Base-by-base conservation (phyloP, 257 asterid genomes). In the Pogostemon cablin region DNA sequence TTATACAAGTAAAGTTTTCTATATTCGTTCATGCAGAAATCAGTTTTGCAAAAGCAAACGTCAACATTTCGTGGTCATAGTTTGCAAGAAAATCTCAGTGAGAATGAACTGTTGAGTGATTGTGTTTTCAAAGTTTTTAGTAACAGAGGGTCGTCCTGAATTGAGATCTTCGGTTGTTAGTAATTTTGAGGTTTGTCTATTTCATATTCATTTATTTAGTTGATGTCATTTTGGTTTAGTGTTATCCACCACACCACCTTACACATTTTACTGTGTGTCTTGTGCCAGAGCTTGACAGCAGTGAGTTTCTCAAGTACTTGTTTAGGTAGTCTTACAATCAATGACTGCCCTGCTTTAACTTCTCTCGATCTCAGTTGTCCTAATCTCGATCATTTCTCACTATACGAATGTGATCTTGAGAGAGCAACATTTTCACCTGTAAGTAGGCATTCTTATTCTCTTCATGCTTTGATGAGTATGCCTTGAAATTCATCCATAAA, bases 371-470 rank as follows among this genome's bases (percentile, higher is more conserved):
- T 90, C 47, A 75, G 37, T 67, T 90, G 95, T 79, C 88, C 91
- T 70, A 71, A 71, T 76, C 97, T 90, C 7, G 90, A 90, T 69
- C 80, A 81, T 76, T 80, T 88, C 35, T 85, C 97, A 5, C 73
- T 90, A 53, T 88, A 83, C 81, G 95, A 91, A 47, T 90, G 97
- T 35, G 93, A 85, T 80, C 95, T 90, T 61, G 91, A 86, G 81
- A 79, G 74, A 63, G 97, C 95, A 64, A 81, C 89, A 43, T 83
- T 90, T 78, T 76, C 74, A 64, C 93, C 93, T 48, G 97, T 90
- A 83, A 88, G 91, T 50, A 17, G 9, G 32, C 68, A 41, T 38
- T 71, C 43, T 9, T 39, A 65, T 34, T 55, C 42, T 3, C 62
- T 35, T 57, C 25, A 9, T 67, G 32, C 7, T 73, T 46, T 47